Base-by-base conservation (phyloP, 2,329 filamentous ascomycete genomes). In the Cladosporium sp. region DNA sequence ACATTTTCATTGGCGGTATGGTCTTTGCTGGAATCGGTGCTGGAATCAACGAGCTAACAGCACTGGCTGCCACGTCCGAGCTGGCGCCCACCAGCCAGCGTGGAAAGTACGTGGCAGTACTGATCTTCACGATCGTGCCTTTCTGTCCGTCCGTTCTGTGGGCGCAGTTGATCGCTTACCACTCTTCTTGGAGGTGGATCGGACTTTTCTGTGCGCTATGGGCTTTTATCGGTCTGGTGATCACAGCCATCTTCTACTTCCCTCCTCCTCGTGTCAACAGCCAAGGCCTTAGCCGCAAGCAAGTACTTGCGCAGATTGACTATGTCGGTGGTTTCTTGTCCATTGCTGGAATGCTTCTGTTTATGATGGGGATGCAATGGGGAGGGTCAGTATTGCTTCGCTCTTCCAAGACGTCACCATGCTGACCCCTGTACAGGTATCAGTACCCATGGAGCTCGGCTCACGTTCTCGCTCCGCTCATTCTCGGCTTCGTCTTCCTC, bases 41-140 rank as follows among this genome's bases (percentile, higher is more conserved):
- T 13, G 84, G 84, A 12, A 76, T 88, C 55, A 84, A 83, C 59
- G 84, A 88, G 64, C 70, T 88, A 18, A 87, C 82, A 7, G 83
- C 84, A 3, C 72, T 88, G 13, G 83, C 85, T 29, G 85, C 78
- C 37, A 85, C 84, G 2, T 80, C 82, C 2, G 85, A 88, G 63
- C 74, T 88, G 53, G 85, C 82, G 0, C 84, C 85, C 1, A 80
- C 80, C 17, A 72, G 77, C 15, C 80, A 85, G 64, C 78, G 85
- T 42, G 84, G 81, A 24, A 76, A 76, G 60, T 86, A 85, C 60
- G 78, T 85, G 19, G 78, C 79, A 11, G 64, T 75, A 1, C 67
- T 86, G 12, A 77, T 84, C 47, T 75, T 84, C 61, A 82, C 79
- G 49, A 83, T 86, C 52, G 56, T 84, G 3, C 83, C 82, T 0